Percentiles rank a stretch among this genome's conserved stretches.
Conservation (phyloP, 1,284 basidiomycete genomes). For the Anthracocystis panici-leucophaei region DNA sequence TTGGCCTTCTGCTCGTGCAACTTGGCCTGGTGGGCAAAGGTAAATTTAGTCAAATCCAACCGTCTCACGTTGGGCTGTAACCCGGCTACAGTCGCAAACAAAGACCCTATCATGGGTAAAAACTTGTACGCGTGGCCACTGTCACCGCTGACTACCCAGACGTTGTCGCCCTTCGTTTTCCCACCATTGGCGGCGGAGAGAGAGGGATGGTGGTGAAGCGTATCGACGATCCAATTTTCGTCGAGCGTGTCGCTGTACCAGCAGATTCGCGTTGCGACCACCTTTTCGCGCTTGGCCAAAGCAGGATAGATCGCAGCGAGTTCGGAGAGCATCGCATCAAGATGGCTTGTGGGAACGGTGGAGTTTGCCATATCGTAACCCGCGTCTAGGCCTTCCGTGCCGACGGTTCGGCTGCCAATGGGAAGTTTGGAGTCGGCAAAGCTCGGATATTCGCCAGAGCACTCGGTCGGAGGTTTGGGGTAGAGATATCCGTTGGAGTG, state of each 20-base stretch:
- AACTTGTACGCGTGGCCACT: slow-evolving; percentile 75
- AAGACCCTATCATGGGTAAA: slow-evolving; percentile 81
- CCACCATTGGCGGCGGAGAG: not conserved
- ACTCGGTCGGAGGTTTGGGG: slow-evolving; percentile 61
- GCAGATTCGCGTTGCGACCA: slow-evolving; percentile 80
- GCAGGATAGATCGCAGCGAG: slow-evolving; percentile 79
- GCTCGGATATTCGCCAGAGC: slow-evolving; percentile 16
- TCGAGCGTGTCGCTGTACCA: slow-evolving; percentile 76
- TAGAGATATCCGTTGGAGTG: slow-evolving; percentile 78
- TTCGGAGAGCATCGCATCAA: slow-evolving; percentile 73
- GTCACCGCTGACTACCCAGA: slow-evolving; percentile 72
- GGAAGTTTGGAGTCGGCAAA: slow-evolving; percentile 9
- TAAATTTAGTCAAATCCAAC: slow-evolving; percentile 31
- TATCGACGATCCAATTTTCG: slow-evolving; percentile 72
- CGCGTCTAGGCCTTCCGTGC: slow-evolving; percentile 21
- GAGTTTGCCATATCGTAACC: slow-evolving; percentile 18
- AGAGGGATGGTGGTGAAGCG: slow-evolving; percentile 64
- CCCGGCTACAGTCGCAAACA: slow-evolving; percentile 75
- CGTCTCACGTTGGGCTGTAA: slow-evolving; percentile 15
- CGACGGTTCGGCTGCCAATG: not conserved
- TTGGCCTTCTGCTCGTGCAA: slow-evolving; percentile 9
- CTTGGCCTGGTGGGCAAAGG: slow-evolving; percentile 39
- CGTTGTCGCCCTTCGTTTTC: slow-evolving; percentile 43
- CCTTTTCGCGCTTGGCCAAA: slow-evolving; percentile 70
- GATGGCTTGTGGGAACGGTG: slow-evolving; percentile 75